Evolutionary conservation across 441 rosid genomes (phyloP), one percentile per base, ranked within the genome.

Genomic region (Daphne laureola): DNA sequence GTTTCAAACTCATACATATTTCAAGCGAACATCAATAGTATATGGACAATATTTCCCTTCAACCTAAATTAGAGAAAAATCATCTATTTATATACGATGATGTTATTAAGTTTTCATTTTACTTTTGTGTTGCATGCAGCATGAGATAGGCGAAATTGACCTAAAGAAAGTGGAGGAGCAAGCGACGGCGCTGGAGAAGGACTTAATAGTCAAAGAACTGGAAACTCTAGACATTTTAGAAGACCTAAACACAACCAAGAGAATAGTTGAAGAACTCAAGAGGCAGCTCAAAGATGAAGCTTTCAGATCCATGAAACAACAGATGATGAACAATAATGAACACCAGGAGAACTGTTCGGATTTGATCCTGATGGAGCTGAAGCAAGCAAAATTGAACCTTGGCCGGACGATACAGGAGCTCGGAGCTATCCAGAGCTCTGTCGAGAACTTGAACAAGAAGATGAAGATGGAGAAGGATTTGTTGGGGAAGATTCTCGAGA

Each of bases 181-280:
- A 48, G 86, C 95, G 3, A 86, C 90, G 3, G 91, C 84, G 53
- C 62, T 88, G 51, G 96, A 91, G 87, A 88, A 91, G 59, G 83
- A 88, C 78, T 72, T 91, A 46, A 91, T 86, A 12, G 95, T 91
- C 73, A 91, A 91, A 74, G 98, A 91, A 73, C 51, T 88, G 17
- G 93, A 88, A 58, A 82, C 93, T 4, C 89, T 91, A 0, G 96
- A 91, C 76, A 90, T 91, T 36, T 72, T 91, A 0, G 98, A 91
- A 78, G 98, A 84, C 60, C 86, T 91, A 4, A 95, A 90, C 40
- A 73, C 96, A 0, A 88, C 98, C 0, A 91, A 91, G 62, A 76
- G 78, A 59, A 81, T 86, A 6, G 98, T 88, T 0, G 95, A 91
- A 66, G 95, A 88, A 44, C 58, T 91, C 14, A 88, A 91, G 79